phyloP scores from a whole-genome alignment of 768 basidiomycete genomes.

The Mycena floridula region DNA sequence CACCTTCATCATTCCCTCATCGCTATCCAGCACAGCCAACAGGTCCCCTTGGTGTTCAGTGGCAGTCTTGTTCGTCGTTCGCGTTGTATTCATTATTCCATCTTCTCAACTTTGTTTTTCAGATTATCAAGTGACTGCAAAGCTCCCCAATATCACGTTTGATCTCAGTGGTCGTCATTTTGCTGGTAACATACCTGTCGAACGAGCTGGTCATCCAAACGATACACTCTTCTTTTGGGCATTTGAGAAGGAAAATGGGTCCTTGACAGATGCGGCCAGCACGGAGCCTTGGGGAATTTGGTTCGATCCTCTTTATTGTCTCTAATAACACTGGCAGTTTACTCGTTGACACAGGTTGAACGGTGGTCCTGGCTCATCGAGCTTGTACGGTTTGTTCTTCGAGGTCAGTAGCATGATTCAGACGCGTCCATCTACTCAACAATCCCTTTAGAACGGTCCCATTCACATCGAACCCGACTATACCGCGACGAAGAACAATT shows the following conservation, averaged over 20 bases:
- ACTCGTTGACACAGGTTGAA: conserved; percentile 12
- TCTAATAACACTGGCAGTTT: not conserved
- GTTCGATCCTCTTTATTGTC: conserved; percentile 43
- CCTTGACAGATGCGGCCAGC: conserved; percentile 36
- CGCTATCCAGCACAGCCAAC: too few species aligned
- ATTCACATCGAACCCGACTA: conserved; percentile 51
- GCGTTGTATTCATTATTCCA: not conserved
- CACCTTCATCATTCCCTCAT: too few species aligned
- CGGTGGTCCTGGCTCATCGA: conserved; percentile 61
- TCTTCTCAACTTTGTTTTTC: conserved; percentile 4
- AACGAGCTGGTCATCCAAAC: conserved; percentile 53
- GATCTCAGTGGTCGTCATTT: conserved; percentile 38
- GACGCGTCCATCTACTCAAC: not conserved
- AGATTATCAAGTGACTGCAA: conserved; percentile 57
- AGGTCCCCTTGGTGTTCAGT: too few species aligned
- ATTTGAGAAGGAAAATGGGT: conserved; percentile 50
- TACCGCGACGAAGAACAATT: conserved; percentile 40
- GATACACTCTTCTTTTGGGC: conserved; percentile 64
- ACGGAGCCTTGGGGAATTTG: conserved; percentile 66
- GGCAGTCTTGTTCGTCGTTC: too few species aligned
- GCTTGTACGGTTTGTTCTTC: conserved; percentile 56
- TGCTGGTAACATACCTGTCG: conserved; percentile 60
- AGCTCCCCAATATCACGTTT: conserved; percentile 53
- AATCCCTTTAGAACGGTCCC: conserved; percentile 53
- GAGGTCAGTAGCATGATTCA: conserved; percentile 45